Percentiles rank a stretch among this genome's conserved stretches.
Evolutionary conservation across 2,329 filamentous ascomycete species (phyloP).

Genomic region (Karstenula rhodostoma): DNA sequence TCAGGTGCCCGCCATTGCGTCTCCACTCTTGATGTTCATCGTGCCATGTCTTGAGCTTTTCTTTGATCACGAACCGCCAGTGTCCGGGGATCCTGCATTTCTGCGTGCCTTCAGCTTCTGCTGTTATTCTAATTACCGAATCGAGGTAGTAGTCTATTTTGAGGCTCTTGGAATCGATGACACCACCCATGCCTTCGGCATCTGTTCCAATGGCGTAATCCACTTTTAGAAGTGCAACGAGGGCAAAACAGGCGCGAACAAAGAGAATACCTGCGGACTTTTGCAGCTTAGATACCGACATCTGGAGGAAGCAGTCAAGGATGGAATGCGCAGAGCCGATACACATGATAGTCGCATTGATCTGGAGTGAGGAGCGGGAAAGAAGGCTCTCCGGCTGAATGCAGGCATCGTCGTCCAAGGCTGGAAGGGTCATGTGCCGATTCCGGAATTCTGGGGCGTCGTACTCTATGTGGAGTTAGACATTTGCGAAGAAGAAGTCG

Average conservation of each 20-base stretch:
- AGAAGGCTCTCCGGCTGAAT: constrained; percentile 45
- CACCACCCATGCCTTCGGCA: constrained; percentile 41
- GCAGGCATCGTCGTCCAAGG: constrained; percentile 40
- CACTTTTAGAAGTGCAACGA: constrained; percentile 44
- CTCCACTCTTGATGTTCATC: constrained; percentile 41
- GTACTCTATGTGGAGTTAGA: constrained; percentile 25
- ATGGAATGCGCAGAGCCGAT: constrained; percentile 43
- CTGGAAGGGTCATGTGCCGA: constrained; percentile 43
- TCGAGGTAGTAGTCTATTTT: constrained; percentile 44
- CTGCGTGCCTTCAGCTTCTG: constrained; percentile 39
- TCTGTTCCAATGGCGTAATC: constrained; percentile 47
- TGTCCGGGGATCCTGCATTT: constrained; percentile 43
- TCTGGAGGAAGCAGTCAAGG: constrained; percentile 39
- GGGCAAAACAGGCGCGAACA: constrained; percentile 42
- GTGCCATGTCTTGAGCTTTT: constrained; percentile 44
- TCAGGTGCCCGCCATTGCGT: constrained; percentile 35
- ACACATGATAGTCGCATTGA: constrained; percentile 47
- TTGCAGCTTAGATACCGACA: constrained; percentile 32
- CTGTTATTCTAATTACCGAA: constrained; percentile 29
- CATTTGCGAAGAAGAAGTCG: neutral
- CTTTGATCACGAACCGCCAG: constrained; percentile 41
- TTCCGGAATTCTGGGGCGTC: constrained; percentile 47
- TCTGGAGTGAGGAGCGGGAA: constrained; percentile 43
- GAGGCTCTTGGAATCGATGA: constrained; percentile 42
- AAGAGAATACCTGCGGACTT: constrained; percentile 41